phyloP scores from a whole-genome alignment of 306 rosid species.

The Ziziphus jujuba region DNA sequence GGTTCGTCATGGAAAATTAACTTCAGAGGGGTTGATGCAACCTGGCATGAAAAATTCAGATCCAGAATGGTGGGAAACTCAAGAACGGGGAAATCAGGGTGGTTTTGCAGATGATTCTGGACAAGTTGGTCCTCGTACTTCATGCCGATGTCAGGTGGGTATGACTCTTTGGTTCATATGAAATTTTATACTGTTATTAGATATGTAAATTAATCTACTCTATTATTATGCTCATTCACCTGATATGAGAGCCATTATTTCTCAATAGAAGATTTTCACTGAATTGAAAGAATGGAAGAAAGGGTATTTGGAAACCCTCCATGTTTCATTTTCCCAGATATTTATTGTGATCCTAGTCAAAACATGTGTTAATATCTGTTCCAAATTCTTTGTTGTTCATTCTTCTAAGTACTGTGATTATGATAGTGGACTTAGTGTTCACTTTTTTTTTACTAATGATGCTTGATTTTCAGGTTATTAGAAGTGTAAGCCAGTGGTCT shows the following conservation, averaged over 20 bases:
- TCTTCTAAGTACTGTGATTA: neutral
- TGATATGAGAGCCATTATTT: too few relatives aligned
- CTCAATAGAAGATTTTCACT: too few relatives aligned
- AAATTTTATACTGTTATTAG: neutral
- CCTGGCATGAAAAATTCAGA: constrained; percentile 34
- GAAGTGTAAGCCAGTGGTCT: constrained; percentile 99
- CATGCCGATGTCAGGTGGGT: constrained; percentile 90
- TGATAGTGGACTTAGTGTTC: too few relatives aligned
- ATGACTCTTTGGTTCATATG: constrained; percentile 1
- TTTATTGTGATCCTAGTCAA: too few relatives aligned
- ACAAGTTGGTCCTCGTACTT: constrained; percentile 89
- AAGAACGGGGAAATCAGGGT: constrained; percentile 76
- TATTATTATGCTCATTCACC: too few relatives aligned
- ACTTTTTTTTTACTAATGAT: constrained; percentile 9
- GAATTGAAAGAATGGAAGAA: too few relatives aligned
- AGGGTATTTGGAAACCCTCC: too few relatives aligned
- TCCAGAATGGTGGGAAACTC: constrained; percentile 96
- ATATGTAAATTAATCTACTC: too few relatives aligned
- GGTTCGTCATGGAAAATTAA: constrained; percentile 42
- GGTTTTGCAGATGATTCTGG: constrained; percentile 75
- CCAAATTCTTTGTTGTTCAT: constrained; percentile 2
- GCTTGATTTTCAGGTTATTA: constrained; percentile 64
- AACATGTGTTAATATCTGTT: neutral
- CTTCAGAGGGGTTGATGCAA: constrained; percentile 41
- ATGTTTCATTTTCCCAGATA: too few relatives aligned